phyloP scores from a whole-genome alignment of 257 asterid species.

The Coffea canephora region DNA sequence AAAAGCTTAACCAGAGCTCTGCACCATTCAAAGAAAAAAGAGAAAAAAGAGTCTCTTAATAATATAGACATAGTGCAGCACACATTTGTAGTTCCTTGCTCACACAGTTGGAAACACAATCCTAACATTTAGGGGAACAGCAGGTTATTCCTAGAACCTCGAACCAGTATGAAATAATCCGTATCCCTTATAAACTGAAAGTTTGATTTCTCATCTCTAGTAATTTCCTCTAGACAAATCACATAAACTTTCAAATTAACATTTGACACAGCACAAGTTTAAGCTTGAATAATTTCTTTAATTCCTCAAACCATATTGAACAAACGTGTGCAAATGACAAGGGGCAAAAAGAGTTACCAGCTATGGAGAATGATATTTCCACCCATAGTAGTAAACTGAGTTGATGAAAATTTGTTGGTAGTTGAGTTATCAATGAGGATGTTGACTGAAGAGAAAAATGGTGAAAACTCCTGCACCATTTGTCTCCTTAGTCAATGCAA shows the following conservation, averaged over 20 bases:
- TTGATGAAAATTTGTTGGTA: not conserved
- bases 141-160: not conserved
- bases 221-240: not conserved
- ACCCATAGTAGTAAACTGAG: not conserved
- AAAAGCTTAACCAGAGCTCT: conserved; percentile 74
- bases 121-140: not conserved
- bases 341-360: not conserved
- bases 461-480: too few species aligned
- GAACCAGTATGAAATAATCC: not conserved
- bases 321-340: not conserved
- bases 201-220: not conserved
- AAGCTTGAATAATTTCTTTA: not conserved
- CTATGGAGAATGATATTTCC: not conserved
- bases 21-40: conserved; percentile 22
- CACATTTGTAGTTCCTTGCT: too few species aligned
- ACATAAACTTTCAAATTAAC: not conserved
- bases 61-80: not conserved
- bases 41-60: not conserved
- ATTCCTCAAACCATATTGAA: not conserved
- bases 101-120: not conserved
- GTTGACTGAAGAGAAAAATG: not conserved
- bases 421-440: not conserved
- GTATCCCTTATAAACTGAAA: not conserved
- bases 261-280: not conserved
- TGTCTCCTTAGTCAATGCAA: too few species aligned